Base-by-base conservation (phyloP, 2,329 filamentous ascomycete genomes). In the Epicoccum sorghinum region DNA sequence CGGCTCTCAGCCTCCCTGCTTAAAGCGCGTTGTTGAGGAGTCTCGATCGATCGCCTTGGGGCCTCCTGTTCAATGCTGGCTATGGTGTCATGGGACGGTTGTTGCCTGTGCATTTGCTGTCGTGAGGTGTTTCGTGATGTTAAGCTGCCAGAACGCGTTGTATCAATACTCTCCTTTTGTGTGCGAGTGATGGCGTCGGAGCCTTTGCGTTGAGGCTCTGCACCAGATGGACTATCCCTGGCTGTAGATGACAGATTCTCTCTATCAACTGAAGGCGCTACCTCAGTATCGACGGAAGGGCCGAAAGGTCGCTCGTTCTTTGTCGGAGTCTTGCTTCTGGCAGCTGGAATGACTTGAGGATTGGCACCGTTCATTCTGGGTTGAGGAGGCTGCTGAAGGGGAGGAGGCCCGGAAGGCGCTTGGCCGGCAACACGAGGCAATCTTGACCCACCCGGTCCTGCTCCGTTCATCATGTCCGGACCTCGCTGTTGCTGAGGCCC, bases 331-430 rank as follows among this genome's bases (percentile, higher is more conserved):
- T 80, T 83, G 65, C 77, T 83, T 50, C 69, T 69, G 70, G 67
- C 41, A 22, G 59, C 64, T 23, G 57, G 41, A 5, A 52, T 49
- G 5, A 44, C 41, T 29, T 62, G 62, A 30, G 44, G 30, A 32
- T 40, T 55, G n/a, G 66, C 55, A 22, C 75, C 78, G 57, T 81
- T 82, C 13, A 72, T 67, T 58, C 82, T 76, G 38, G 84, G 81
- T 44, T 82, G 81, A 33, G 86, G 86, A 43, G 83, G 81, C 73
- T 88, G 86, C 39, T 86, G 84, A 47, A 84, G 82, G 23, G 86
- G 86, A 44, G 87, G 86, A 35, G 86, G 86, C 10, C 87, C 86
- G 38, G 82, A 79, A 4, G 86, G 82, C 39, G 82, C 80, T 69
- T 86, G 84, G 47, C 82, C 79, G 39, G 84, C 84, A 33, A 82